Conservation (phyloP, 2,329 filamentous ascomycete species). For the Tolypocladium endophyticum region DNA sequence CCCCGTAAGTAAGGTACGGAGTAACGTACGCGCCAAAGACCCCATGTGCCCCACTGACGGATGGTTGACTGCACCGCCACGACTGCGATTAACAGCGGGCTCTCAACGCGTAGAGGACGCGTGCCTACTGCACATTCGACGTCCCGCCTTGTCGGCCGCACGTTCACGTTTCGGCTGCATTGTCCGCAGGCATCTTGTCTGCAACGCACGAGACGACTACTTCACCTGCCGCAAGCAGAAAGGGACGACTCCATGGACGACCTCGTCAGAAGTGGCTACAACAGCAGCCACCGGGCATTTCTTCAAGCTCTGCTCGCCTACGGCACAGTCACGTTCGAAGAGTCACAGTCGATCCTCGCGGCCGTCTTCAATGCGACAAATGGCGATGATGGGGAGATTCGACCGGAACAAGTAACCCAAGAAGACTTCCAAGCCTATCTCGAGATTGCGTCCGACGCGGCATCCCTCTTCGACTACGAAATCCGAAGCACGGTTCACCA, state of each 20-base stretch:
- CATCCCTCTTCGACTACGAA: conserved; percentile 78
- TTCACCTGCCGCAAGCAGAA: background rate
- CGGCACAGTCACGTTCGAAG: conserved; percentile 63
- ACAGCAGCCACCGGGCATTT: conserved; percentile 72
- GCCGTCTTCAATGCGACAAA: conserved; percentile 55
- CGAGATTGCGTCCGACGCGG: conserved; percentile 55
- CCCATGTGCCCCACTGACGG: background rate
- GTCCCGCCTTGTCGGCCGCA: background rate
- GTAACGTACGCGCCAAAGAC: too few species aligned
- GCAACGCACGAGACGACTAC: background rate
- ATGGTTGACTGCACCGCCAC: conserved; percentile 5
- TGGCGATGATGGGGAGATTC: conserved; percentile 25
- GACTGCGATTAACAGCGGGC: background rate
- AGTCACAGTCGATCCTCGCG: conserved; percentile 65
- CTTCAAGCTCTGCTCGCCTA: conserved; percentile 78
- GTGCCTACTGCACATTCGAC: background rate
- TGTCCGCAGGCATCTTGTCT: background rate
- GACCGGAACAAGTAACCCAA: conserved; percentile 53
- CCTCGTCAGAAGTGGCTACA: conserved; percentile 26
- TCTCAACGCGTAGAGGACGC: conserved; percentile 1
- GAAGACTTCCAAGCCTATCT: conserved; percentile 62
- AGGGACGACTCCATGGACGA: conserved; percentile 11
- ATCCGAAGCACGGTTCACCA: conserved; percentile 70
- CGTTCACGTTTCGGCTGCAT: background rate
- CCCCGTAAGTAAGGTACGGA: too few species aligned